phyloP scores from a whole-genome alignment of 2,329 filamentous ascomycete genomes.

The Ambrosiella xylebori region DNA sequence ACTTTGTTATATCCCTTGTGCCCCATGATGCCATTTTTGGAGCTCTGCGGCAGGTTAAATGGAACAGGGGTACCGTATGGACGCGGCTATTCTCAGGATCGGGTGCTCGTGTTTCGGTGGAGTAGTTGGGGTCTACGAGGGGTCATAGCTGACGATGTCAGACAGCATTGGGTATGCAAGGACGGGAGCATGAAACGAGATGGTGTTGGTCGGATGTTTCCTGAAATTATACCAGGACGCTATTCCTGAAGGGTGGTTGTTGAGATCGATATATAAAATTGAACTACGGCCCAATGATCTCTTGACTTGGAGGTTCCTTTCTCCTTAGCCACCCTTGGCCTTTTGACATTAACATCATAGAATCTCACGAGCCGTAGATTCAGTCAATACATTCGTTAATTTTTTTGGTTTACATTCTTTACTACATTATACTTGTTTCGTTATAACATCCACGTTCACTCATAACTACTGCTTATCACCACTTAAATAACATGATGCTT shows the following conservation, averaged over 20 bases:
- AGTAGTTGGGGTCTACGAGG: neutral
- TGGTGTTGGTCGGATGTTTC: too few species aligned
- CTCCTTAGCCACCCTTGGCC: neutral
- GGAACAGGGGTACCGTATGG: neutral
- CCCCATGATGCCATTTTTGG: neutral
- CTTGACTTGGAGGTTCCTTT: neutral
- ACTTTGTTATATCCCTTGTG: too few species aligned
- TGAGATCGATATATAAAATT: neutral
- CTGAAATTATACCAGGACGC: too few species aligned
- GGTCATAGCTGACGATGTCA: neutral
- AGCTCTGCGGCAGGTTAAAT: neutral
- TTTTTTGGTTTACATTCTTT: neutral
- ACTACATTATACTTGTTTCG: neutral
- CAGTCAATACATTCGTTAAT: neutral
- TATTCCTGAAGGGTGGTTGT: too few species aligned
- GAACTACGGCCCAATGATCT: neutral
- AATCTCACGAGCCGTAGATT: too few species aligned
- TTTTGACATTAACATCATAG: neutral
- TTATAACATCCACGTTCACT: neutral
- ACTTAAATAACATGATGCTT: slow-evolving; percentile 1
- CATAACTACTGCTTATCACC: neutral
- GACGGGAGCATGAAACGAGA: too few species aligned
- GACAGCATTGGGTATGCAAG: neutral
- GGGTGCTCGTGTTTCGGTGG: neutral
- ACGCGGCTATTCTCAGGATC: neutral